Evolutionary conservation across 179 eudicot species (phyloP), one percentile per base, ranked within the genome.

Genomic region (Pouteria campechiana): DNA sequence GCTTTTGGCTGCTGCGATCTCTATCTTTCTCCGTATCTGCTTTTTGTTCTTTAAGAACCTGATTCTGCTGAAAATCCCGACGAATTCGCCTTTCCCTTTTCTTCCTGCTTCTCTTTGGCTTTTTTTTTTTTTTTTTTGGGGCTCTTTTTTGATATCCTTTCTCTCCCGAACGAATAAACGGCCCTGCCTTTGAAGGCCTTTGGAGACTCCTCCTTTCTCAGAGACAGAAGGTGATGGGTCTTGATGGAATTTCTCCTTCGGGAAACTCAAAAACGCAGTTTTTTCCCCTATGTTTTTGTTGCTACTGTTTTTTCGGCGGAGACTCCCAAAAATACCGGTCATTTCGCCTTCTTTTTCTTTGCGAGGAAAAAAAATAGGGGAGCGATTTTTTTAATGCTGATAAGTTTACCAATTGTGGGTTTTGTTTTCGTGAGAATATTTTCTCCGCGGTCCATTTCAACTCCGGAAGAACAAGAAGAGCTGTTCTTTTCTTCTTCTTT

Each of bases 31-130:
- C n/a, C 35, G 16, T 31, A 22, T 46, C 23, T 46, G 24, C 33
- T 32, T 41, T 35, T 50, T 20, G 42, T 36, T 41, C 18, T 50
- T 30, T 55, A 48, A 54, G 67, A 61, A 61, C 67, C 67, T 12
- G 61, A 61, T 61, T 61, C 61, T 45, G 49, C 55, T 37, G 14
- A 14, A 55, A 30, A 19, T 16, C 40, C 28, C 32, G 55, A 46
- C 60, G 48, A 33, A 40, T 54, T 55, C 30, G 43, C 61, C 55
- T 55, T 48, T 35, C 34, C 37, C 10, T 18, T 36, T 45, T 9
- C 60, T 30, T 46, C 52, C 29, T 19, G 22, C 33, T 3, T 8
- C 24, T 21, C 44, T 13, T 29, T 40, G 19, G 12, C 5, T 25
- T 14, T n/a, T 10, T 22, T 44, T 46, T 25, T 45, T 21, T 51